Base-by-base conservation (phyloP, 768 basidiomycete genomes). In the Agaricus sinodeliciosus region DNA sequence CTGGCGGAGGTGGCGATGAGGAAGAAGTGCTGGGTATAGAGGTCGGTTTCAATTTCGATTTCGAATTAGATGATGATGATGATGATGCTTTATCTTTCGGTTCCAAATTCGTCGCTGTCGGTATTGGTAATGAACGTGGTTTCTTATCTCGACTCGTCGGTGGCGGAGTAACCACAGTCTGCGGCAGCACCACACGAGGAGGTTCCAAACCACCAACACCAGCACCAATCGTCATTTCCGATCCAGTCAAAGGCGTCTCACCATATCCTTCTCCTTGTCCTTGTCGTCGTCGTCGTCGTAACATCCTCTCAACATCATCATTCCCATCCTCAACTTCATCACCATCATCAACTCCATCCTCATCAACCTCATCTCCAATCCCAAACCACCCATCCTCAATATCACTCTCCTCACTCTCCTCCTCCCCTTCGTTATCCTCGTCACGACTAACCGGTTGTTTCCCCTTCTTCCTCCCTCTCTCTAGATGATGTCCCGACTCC, bases 371-470 rank as follows among this genome's bases (percentile, higher is more conserved):
- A 18, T 41, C 51, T 28, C 18, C 47, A 7, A 19, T 26, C 42
- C 86, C 85, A 8, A 87, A 77, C 88, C 88, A 90, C 51, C 76
- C 76, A 55, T 79, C 77, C 57, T 78, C 77, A 36, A 77, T 76
- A 57, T 76, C 76, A 46, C 79, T 79, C 8, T 77, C 74, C 25
- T 71, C 73, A 34, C 70, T 77, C 6, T 72, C 72, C 16, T 65
- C 70, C 15, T 65, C 63, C 26, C 69, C 72, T 31, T 77, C 77
- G 13, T 77, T 71, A 28, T 71, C 72, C 26, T 78, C 77, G 4
- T 43, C 41, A 15, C 9, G 28, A 4, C 34, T 11, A 36, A 16
- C 26, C 15, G n/a, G 9, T 9, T 13, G 35, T 5, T 19, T 19
- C 1, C 19, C 35, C 48, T 40, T 49, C 37, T 18, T 5, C 45